Evolutionary conservation across 805 yeast genomes (phyloP).

Genomic region (Lipomyces spencermartinsiae): DNA sequence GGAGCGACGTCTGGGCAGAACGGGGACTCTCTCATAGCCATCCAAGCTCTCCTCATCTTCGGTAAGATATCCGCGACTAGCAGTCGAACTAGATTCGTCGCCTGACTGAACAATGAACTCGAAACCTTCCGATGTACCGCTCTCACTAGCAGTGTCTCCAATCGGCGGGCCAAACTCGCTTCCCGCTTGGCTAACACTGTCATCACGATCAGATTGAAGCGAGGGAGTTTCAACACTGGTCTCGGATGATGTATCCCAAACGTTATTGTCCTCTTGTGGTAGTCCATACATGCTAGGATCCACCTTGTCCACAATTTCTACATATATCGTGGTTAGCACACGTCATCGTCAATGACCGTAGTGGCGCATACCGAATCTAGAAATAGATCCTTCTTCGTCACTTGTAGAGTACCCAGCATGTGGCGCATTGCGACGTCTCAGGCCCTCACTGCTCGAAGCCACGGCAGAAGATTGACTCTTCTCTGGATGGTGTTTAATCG

Average conservation of each 20-base stretch:
- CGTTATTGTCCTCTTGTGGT: background rate
- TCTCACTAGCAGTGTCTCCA: constrained; percentile 6
- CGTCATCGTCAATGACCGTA: background rate
- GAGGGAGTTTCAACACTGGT: background rate
- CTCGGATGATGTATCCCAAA: constrained; percentile 1
- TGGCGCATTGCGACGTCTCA: background rate
- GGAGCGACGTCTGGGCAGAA: background rate
- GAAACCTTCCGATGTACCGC: constrained; percentile 7
- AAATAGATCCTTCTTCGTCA: background rate
- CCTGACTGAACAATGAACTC: constrained; percentile 7
- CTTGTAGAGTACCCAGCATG: background rate
- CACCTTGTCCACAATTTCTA: background rate
- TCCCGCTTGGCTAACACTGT: background rate
- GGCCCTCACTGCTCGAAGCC: constrained; percentile 1
- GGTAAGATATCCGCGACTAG: constrained; percentile 9
- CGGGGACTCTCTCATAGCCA: background rate
- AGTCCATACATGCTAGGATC: background rate
- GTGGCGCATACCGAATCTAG: background rate
- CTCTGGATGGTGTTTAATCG: background rate
- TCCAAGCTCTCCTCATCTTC: constrained; percentile 7
- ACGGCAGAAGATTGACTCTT: background rate
- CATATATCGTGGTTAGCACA: background rate
- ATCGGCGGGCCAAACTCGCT: background rate
- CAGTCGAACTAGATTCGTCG: constrained; percentile 2
- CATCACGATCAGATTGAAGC: background rate